Evolutionary conservation across 164 flowering plant species (phyloP).

Genomic region (Hamamelis virginiana): DNA sequence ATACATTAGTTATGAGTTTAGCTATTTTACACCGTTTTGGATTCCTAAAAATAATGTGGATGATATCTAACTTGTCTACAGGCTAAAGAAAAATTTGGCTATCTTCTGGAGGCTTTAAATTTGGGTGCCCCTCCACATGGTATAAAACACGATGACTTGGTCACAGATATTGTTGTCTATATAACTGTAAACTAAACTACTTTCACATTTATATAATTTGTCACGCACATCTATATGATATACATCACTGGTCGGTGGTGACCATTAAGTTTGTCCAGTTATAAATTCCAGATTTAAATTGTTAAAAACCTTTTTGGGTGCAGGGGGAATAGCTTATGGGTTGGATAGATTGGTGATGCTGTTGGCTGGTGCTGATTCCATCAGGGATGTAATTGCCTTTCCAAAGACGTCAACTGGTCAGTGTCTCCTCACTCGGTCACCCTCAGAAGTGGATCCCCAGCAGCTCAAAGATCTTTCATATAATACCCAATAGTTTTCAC

Average conservation of each 20-base stretch:
- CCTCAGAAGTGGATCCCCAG: conserved; percentile 83
- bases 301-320: background rate
- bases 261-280: too few species aligned
- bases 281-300: background rate
- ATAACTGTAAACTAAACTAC: too few species aligned
- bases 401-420: conserved; percentile 94
- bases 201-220: too few species aligned
- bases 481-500: conserved; percentile 6
- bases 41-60: background rate
- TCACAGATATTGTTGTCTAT: too few species aligned
- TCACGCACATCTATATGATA: too few species aligned
- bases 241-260: too few species aligned
- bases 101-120: conserved; percentile 89
- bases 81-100: conserved; percentile 97
- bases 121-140: conserved; percentile 99
- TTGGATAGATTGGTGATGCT: conserved; percentile 91
- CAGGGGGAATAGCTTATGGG: conserved; percentile 97
- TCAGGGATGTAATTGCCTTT: conserved; percentile 94
- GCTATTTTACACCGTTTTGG: background rate
- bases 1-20: too few species aligned
- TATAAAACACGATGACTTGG: conserved; percentile 22
- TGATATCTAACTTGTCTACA: conserved; percentile 22
- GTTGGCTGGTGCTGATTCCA: conserved; percentile 77
- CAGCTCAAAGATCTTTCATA: conserved; percentile 75
- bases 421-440: conserved; percentile 85